Percentiles rank a stretch among this genome's conserved stretches.
These are phyloP conservation scores for Solanum hybrid DNA, from an alignment of 305 asterid species.

Conservation along the genomic window DNA sequence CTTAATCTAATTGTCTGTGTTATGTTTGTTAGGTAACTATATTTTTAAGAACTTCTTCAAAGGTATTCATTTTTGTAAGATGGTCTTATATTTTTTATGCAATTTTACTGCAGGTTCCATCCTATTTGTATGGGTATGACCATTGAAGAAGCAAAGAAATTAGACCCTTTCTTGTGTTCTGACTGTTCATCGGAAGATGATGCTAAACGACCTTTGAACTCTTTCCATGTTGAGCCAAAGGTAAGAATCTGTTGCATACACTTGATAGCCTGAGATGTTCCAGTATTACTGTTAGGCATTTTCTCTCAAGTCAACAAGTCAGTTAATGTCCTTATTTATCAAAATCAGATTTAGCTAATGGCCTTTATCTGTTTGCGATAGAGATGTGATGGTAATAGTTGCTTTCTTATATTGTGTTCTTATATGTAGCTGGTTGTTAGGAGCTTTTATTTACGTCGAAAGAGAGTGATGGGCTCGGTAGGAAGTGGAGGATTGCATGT, in stretches of 20 bases:
- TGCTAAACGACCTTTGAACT: slow-evolving; percentile 44
- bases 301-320: neutral
- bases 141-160: slow-evolving; percentile 73
- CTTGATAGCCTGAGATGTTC: neutral
- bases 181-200: slow-evolving; percentile 70
- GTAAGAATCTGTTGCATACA: neutral
- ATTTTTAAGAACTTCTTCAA: neutral
- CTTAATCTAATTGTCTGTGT: neutral
- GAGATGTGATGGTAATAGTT: neutral
- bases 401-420: neutral
- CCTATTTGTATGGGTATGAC: slow-evolving; percentile 27
- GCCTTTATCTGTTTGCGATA: neutral
- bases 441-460: too few species aligned
- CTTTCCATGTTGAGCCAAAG: slow-evolving; percentile 45
- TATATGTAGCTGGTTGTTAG: neutral
- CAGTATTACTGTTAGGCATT: neutral
- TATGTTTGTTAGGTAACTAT: slow-evolving; percentile 5
- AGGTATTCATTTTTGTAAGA: neutral
- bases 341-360: neutral
- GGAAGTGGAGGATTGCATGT: neutral
- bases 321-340: neutral
- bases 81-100: neutral
- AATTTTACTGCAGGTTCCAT: slow-evolving; percentile 55
- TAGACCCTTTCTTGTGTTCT: slow-evolving; percentile 70
- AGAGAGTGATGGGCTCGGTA: neutral